Conservation (phyloP, 257 asterid species). For the Nicotiana knightiana region DNA sequence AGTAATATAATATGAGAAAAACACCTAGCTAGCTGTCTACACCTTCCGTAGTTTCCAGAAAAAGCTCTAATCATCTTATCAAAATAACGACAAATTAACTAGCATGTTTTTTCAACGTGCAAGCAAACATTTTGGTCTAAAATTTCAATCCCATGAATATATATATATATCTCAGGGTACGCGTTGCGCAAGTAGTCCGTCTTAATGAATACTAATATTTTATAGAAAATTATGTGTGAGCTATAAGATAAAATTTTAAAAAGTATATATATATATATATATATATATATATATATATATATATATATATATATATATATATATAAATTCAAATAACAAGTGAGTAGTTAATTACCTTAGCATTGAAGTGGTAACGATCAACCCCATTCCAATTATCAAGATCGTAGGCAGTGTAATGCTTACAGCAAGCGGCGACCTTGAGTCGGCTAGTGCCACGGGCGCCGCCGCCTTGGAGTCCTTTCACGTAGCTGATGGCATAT, state of each 20-base stretch:
- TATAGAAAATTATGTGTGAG: neutral
- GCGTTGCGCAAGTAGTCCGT: no score
- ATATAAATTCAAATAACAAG: no score
- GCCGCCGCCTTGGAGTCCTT: slow-evolving; percentile 58
- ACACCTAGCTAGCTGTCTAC: neutral
- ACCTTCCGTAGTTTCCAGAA: neutral
- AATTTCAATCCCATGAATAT: neutral
- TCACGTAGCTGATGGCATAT: slow-evolving; percentile 64
- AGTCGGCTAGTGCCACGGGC: slow-evolving; percentile 27
- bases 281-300: no score
- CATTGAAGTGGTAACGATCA: slow-evolving; percentile 73
- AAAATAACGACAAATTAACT: neutral
- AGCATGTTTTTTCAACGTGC: slow-evolving; percentile 18
- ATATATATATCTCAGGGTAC: no score
- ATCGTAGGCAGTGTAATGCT: slow-evolving; percentile 89
- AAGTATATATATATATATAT: no score
- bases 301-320: no score
- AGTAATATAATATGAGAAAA: neutral
- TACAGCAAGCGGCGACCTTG: slow-evolving; percentile 89
- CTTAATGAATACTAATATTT: neutral
- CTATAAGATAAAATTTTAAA: no score
- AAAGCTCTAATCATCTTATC: neutral
- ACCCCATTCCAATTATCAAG: slow-evolving; percentile 71
- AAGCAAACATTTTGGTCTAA: slow-evolving; percentile 8
- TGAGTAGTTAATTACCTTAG: slow-evolving; percentile 39